phyloP scores from a whole-genome alignment of 805 yeast genomes.

The Starmerella stellata region DNA sequence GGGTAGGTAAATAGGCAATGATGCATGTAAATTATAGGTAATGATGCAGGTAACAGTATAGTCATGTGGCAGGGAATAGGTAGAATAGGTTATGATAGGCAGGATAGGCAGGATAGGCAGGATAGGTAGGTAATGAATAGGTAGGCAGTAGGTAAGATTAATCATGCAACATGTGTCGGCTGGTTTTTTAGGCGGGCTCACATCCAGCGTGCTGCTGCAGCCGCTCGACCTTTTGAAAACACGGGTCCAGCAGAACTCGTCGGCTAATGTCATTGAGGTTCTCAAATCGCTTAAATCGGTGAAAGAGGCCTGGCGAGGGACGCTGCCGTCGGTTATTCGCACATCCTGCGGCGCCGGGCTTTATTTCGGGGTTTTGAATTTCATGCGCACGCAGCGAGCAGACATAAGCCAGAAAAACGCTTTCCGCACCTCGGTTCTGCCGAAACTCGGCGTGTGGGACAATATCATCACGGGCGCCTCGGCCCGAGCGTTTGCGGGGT shows the following conservation, averaged over 20 bases:
- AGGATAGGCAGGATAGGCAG: too few species aligned
- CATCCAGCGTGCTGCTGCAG: slow-evolving; percentile 63
- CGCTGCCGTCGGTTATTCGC: slow-evolving; percentile 73
- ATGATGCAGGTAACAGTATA: too few species aligned
- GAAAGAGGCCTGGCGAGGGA: slow-evolving; percentile 60
- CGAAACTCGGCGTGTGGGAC: slow-evolving; percentile 49
- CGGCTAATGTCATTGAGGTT: slow-evolving; percentile 14
- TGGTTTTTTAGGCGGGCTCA: slow-evolving; percentile 71
- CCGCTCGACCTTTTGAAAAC: slow-evolving; percentile 84
- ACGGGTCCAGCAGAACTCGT: slow-evolving; percentile 47
- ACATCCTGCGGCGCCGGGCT: slow-evolving; percentile 83
- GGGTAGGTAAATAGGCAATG: too few species aligned
- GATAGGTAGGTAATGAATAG: too few species aligned
- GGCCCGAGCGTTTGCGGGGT: slow-evolving; percentile 67
- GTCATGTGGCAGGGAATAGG: too few species aligned
- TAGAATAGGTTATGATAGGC: too few species aligned
- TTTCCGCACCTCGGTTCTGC: slow-evolving; percentile 28
- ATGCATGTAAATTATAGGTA: too few species aligned
- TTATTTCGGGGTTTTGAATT: slow-evolving; percentile 52
- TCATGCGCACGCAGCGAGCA: slow-evolving; percentile 22
- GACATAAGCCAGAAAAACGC: not conserved
- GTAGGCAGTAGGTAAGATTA: too few species aligned
- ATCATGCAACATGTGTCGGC: slow-evolving; percentile 40
- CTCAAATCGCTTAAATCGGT: slow-evolving; percentile 10
- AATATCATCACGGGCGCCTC: slow-evolving; percentile 62